Conservation (phyloP, 192 early-diverging fungal genomes). For the Helicostylum pulchrum region DNA sequence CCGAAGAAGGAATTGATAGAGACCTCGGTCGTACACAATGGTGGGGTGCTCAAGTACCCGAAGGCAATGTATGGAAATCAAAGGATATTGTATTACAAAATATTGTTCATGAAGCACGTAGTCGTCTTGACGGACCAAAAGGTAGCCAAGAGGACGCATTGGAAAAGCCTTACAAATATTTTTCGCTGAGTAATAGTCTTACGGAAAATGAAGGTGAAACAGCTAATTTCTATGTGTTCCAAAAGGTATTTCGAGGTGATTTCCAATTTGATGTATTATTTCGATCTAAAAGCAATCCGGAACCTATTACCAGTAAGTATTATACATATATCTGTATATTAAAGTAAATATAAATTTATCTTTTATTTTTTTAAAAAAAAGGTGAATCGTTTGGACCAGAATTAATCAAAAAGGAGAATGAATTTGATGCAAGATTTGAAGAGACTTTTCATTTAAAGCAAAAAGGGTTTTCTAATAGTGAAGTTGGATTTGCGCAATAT, state of each 20-base stretch:
- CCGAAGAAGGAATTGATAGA: slow-evolving; percentile 4
- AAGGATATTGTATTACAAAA: slow-evolving; percentile 40
- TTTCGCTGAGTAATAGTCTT: slow-evolving; percentile 35
- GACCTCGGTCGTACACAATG: slow-evolving; percentile 39
- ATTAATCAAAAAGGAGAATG: slow-evolving; percentile 13
- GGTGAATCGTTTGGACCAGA: slow-evolving; percentile 2
- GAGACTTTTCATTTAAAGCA: slow-evolving; percentile 58
- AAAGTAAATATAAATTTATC: background rate
- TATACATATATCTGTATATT: too few relatives aligned
- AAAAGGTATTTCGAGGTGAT: slow-evolving; percentile 56
- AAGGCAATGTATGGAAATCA: slow-evolving; percentile 55
- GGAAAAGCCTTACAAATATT: slow-evolving; percentile 15
- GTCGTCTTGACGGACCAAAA: slow-evolving; percentile 7
- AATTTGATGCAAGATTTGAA: slow-evolving; percentile 76
- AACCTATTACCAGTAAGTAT: slow-evolving; percentile 13
- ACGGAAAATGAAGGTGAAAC: slow-evolving; percentile 22
- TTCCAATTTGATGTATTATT: slow-evolving; percentile 67
- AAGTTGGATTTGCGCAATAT: slow-evolving; percentile 71
- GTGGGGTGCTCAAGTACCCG: slow-evolving; percentile 34
- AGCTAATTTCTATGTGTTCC: slow-evolving; percentile 58
- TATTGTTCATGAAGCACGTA: slow-evolving; percentile 29
- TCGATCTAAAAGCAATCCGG: slow-evolving; percentile 35
- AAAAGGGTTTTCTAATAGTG: slow-evolving; percentile 60
- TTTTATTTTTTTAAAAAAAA: background rate
- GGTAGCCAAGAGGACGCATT: slow-evolving; percentile 17